Evolutionary conservation across 345 rosid species (phyloP).

Genomic region (Erysimum cheiranthoides): DNA sequence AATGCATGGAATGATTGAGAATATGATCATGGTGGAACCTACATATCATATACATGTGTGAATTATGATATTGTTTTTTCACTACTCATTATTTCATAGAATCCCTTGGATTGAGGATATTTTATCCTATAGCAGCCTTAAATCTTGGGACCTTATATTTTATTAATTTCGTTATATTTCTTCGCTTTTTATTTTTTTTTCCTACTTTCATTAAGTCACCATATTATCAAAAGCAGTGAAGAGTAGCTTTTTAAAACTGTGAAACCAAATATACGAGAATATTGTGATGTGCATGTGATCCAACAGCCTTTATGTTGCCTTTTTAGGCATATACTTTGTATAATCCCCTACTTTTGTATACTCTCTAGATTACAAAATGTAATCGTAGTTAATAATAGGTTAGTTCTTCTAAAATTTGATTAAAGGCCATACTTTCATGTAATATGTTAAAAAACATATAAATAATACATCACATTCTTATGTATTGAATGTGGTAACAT

Average conservation of each 20-base stretch:
- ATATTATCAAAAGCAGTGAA: background rate
- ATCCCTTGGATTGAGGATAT: background rate
- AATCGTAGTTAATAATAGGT: too few species aligned
- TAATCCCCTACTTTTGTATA: background rate
- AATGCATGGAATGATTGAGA: slow-evolving; percentile 1
- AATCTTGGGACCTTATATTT: too few species aligned
- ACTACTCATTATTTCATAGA: background rate
- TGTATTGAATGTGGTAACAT: too few species aligned
- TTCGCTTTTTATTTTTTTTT: background rate
- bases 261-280: background rate
- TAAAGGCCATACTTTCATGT: too few species aligned
- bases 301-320: background rate
- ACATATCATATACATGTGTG: too few species aligned
- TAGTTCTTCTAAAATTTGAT: too few species aligned
- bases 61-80: background rate
- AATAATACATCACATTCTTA: too few species aligned
- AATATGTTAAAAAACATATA: too few species aligned
- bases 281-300: slow-evolving; percentile 6
- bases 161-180: too few species aligned
- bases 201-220: background rate
- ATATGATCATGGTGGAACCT: too few species aligned
- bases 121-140: background rate
- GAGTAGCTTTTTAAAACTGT: background rate
- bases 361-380: too few species aligned
- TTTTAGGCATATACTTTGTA: background rate